A percentile compares a stretch with the other conserved stretches of the same genome.
phyloP scores from a whole-genome alignment of 1,284 basidiomycete genomes.

The Rhodotorula sp. region DNA sequence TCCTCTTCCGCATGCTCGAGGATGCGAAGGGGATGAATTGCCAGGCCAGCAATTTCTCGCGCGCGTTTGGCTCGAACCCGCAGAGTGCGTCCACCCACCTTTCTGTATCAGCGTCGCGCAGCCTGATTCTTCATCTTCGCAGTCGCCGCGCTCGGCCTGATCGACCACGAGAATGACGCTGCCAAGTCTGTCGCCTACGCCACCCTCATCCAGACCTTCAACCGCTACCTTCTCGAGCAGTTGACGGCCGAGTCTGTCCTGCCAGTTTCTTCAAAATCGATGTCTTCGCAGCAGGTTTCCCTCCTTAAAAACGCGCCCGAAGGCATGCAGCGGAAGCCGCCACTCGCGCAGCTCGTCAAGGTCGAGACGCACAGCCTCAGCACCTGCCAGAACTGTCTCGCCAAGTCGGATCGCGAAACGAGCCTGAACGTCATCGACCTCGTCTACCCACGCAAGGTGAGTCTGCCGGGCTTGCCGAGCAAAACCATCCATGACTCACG shows the following conservation, averaged over 20 bases:
- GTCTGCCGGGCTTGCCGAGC: slow-evolving; percentile 15
- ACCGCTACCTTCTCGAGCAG: slow-evolving; percentile 86
- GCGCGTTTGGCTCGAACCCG: slow-evolving; percentile 72
- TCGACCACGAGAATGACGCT: slow-evolving; percentile 79
- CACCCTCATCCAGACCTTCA: slow-evolving; percentile 88
- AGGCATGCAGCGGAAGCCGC: slow-evolving; percentile 35
- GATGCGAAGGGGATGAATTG: slow-evolving; percentile 93
- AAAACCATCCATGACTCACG: neutral
- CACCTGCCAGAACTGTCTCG: slow-evolving; percentile 72
- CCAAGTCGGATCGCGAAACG: slow-evolving; percentile 66
- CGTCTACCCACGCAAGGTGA: slow-evolving; percentile 76
- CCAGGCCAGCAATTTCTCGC: slow-evolving; percentile 94
- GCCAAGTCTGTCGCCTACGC: slow-evolving; percentile 67
- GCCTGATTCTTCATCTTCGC: slow-evolving; percentile 47
- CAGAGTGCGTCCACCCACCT: slow-evolving; percentile 63
- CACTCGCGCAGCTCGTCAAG: slow-evolving; percentile 74
- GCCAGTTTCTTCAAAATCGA: neutral
- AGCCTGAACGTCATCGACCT: slow-evolving; percentile 81
- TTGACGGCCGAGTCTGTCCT: slow-evolving; percentile 60
- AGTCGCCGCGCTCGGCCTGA: slow-evolving; percentile 78
- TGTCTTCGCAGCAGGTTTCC: slow-evolving; percentile 21
- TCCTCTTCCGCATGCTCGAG: slow-evolving; percentile 91
- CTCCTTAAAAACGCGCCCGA: slow-evolving; percentile 25
- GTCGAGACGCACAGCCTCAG: slow-evolving; percentile 71
- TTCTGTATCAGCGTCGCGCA: no score